Base-by-base conservation (phyloP, 2,329 filamentous ascomycete genomes). In the Fusarium xylarioides region DNA sequence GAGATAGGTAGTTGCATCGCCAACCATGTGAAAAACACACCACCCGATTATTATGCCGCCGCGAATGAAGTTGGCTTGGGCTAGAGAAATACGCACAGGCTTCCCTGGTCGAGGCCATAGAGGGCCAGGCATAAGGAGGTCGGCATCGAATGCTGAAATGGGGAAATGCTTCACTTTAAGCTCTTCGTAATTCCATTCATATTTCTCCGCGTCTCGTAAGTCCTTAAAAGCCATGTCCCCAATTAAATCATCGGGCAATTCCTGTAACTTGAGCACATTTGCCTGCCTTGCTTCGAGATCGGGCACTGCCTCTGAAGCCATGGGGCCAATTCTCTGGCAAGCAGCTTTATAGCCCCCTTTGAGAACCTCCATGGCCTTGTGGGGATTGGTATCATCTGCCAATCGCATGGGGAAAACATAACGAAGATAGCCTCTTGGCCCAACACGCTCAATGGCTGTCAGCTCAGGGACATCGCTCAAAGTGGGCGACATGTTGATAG, bases 11-110 rank as follows among this genome's bases (percentile, higher is more conserved):
- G 67, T 71, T 5, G 59, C 64, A 38, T 73, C 68, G 8, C 70
- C 68, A 32, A 60, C 63, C 60, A 71, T 68, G 10, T 73, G 68
- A 9, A 73, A 56, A 26, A 68, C 50, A 9, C 56, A 64, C 70
- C 63, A 71, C 21, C 55, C 59, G 26, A 73, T 47, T 11, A 73
- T 56, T 4, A 73, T 47, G 8, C 68, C 68, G 8, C 70, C 68
- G 2, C 42, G 53, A 8, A 73, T 68, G 19, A 73, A 65, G 49
- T 62, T 73, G 40, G 63, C 68, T 16, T 71, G 63, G 0, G 40
- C 55, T 11, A 71, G 53, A 11, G 64, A 68, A 19, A 68, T 49
- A 4, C 30, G 63, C 6, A 68, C 16, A 2, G 44, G 15, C 1
- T 71, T 59, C 3, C 19, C 56, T n/a, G 63, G 9, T 2, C 50